These are phyloP conservation scores for Mycena floridula DNA, from an alignment of 768 basidiomycete genomes.

Conservation along the genomic window DNA sequence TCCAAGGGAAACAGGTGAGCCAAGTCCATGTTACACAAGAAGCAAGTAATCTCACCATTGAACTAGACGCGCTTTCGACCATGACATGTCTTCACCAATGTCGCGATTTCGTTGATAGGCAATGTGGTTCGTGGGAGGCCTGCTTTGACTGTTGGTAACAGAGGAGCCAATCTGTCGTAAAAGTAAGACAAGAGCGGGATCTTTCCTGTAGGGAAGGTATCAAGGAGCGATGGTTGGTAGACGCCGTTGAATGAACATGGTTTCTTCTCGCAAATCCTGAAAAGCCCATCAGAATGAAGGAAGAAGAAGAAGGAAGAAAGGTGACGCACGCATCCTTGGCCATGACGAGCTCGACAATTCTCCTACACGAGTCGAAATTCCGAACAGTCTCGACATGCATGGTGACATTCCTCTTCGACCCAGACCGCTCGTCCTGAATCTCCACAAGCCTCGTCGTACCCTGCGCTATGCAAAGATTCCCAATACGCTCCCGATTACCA, in stretches of 20 bases:
- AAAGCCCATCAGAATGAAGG: neutral
- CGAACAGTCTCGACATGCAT: conserved; percentile 85
- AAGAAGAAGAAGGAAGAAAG: neutral
- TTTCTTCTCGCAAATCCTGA: conserved; percentile 78
- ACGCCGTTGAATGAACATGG: conserved; percentile 98
- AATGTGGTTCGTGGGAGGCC: too few relatives aligned
- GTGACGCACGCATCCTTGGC: conserved; percentile 85
- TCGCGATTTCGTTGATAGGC: too few relatives aligned
- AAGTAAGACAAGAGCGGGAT: conserved; percentile 96
- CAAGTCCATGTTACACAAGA: too few relatives aligned
- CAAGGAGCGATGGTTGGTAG: conserved; percentile 89
- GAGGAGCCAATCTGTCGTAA: conserved; percentile 86
- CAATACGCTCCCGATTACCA: too few relatives aligned
- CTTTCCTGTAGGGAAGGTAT: conserved; percentile 82
- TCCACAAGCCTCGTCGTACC: conserved; percentile 59
- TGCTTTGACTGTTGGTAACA: too few relatives aligned
- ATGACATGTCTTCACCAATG: too few relatives aligned
- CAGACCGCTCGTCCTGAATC: conserved; percentile 42
- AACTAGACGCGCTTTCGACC: too few relatives aligned
- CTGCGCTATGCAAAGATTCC: conserved; percentile 83
- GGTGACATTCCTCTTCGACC: conserved; percentile 43
- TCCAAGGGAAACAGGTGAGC: too few relatives aligned
- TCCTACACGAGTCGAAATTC: conserved; percentile 78
- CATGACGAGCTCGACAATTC: conserved; percentile 81
- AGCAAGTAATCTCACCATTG: too few relatives aligned